Evolutionary conservation across 345 rosid genomes (phyloP), one percentile per base, ranked within the genome.

Genomic region (Camelina neglecta): DNA sequence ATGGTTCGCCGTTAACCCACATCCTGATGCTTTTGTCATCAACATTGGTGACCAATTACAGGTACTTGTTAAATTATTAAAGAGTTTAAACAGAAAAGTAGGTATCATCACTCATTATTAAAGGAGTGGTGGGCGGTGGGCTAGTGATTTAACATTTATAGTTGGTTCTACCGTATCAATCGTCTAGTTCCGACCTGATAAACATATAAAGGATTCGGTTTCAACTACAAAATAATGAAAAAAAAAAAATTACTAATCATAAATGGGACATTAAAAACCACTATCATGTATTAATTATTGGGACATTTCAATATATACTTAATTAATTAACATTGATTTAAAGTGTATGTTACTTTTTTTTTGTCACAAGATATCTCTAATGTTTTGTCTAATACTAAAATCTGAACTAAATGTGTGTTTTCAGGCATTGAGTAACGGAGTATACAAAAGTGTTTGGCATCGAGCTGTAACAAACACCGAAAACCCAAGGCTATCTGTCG

Each of bases 21-120:
- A 75, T 11, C 96, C 96, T 0, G 61, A 81, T 64, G 97, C 98
- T 16, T 89, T 91, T 45, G 94, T 91, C 79, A 83, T 93, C 47
- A 93, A 93, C 84, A 83, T 93, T 42, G 98, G 98, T 2, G 98
- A 93, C 60, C 98, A 93, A 16, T 62, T 93, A 5, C 96, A 93
- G 94, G 98, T 90, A 63, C 36, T 13, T 60, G 10, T 20, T 60
- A 11, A 20, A 20, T 6, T 11, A 36, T 16, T 20, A 18, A 35
- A 59, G 42, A 13, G 63, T 35, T 9, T 59, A 21, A 16, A 35
- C 24, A 2, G 3, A 35, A n/a, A 31, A 44, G 8, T 6, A 1
- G 0, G 4, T 38, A 38, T 33, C 8, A 44, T 13, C 48, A 44
- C n/a, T 12, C 16, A 5, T 44, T 44, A 44, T 0, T 1, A 12